A percentile compares a stretch with the other conserved stretches of the same genome.
Conservation (phyloP, 345 rosid species). For the Trapa bicornis region DNA sequence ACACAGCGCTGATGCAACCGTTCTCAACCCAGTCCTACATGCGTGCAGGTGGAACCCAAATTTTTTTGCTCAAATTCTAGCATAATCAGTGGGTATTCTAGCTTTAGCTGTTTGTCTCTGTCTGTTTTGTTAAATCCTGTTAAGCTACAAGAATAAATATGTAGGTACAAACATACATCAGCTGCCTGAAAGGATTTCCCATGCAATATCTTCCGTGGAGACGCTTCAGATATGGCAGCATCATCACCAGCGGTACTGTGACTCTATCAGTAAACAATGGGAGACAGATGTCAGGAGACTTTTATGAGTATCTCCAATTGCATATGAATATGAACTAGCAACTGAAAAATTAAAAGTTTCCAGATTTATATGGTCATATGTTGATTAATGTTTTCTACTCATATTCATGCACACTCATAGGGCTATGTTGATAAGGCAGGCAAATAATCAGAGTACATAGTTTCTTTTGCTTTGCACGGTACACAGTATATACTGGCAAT, state of each 20-base stretch:
- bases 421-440: not conserved
- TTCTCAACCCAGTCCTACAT: not conserved
- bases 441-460: too few relatives aligned
- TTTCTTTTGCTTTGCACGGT: too few relatives aligned
- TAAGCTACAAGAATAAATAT: not conserved
- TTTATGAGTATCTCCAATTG: not conserved
- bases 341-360: not conserved
- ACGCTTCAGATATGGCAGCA: conserved; percentile 39
- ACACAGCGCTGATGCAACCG: not conserved
- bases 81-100: not conserved
- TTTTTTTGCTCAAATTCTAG: not conserved
- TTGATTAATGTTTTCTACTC: not conserved
- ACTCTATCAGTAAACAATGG: conserved; percentile 17
- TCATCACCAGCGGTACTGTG: conserved; percentile 23
- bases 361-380: not conserved
- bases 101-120: not conserved
- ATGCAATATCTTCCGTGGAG: conserved; percentile 33
- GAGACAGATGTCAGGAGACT: not conserved
- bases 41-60: not conserved
- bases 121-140: not conserved
- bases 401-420: not conserved
- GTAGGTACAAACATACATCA: conserved; percentile 6
- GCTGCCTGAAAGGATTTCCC: conserved; percentile 20
- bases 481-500: too few relatives aligned
- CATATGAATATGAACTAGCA: not conserved